Percentiles rank a stretch among this genome's conserved stretches.
Conservation (phyloP, 176 grass and related monocot genomes). For the Elaeis guineensis region DNA sequence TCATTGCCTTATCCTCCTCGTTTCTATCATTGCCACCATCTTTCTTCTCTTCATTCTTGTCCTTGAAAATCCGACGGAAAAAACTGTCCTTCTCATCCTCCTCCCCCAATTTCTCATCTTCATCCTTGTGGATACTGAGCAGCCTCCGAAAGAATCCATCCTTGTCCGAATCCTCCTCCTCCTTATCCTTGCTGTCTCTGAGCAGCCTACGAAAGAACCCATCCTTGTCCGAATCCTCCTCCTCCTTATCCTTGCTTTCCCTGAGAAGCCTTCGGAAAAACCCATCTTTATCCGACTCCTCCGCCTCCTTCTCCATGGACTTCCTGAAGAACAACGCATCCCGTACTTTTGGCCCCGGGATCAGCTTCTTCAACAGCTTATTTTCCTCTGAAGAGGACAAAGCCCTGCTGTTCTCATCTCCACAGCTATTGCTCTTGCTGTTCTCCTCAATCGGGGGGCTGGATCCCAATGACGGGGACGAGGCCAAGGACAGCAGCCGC, state of each 20-base stretch:
- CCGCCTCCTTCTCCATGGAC: slow-evolving; percentile 70
- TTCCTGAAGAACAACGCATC: slow-evolving; percentile 80
- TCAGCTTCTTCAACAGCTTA: slow-evolving; percentile 81
- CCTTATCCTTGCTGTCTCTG: slow-evolving; percentile 72
- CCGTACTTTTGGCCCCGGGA: slow-evolving; percentile 72
- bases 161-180: slow-evolving; percentile 24
- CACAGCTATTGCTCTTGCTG: slow-evolving; percentile 14
- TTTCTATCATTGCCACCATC: slow-evolving; percentile 36
- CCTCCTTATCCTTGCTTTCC: slow-evolving; percentile 71
- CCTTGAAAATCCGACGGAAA: slow-evolving; percentile 84
- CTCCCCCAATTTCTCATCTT: slow-evolving; percentile 52
- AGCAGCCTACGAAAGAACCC: slow-evolving; percentile 52
- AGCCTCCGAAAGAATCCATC: slow-evolving; percentile 60
- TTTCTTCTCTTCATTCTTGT: slow-evolving; percentile 83
- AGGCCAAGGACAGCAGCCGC: slow-evolving; percentile 62
- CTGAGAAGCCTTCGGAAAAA: slow-evolving; percentile 47
- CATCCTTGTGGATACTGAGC: slow-evolving; percentile 59
- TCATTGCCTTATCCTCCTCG: slow-evolving; percentile 8
- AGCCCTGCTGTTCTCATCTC: slow-evolving; percentile 31
- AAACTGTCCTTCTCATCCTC: slow-evolving; percentile 82
- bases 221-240: slow-evolving; percentile 33
- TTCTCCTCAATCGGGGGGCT: slow-evolving; percentile 21
- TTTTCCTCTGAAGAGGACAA: slow-evolving; percentile 63
- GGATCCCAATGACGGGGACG: slow-evolving; percentile 44
- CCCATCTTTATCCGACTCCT: slow-evolving; percentile 57